Percentiles rank a stretch among this genome's conserved stretches.
These are phyloP conservation scores for Podospora bellae-mahoneyi DNA, from an alignment of 495 filamentous ascomycete genomes.

Conservation along the genomic window DNA sequence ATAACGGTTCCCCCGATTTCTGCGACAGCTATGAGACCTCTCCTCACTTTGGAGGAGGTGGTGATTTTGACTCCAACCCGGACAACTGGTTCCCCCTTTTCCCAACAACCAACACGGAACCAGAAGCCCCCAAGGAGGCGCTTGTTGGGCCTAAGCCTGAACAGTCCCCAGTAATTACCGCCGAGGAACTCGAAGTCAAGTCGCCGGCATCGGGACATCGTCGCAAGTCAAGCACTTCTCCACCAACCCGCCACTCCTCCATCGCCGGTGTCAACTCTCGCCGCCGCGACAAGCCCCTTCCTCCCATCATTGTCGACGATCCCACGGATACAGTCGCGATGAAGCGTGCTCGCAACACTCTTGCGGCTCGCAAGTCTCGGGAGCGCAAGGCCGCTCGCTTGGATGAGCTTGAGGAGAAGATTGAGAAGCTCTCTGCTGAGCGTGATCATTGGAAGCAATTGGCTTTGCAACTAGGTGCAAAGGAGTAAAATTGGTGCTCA, in stretches of 20 bases:
- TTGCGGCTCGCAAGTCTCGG: conserved; percentile 92
- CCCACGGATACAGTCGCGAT: conserved; percentile 66
- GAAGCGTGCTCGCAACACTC: conserved; percentile 93
- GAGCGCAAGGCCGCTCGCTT: conserved; percentile 72
- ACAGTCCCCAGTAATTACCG: conserved; percentile 44
- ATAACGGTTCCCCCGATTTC: conserved; percentile 68
- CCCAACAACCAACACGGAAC: conserved; percentile 44
- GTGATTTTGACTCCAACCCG: conserved; percentile 42
- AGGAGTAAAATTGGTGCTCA: conserved; percentile 31
- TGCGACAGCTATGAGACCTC: conserved; percentile 71
- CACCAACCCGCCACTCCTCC: conserved; percentile 59
- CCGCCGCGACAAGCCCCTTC: conserved; percentile 72
- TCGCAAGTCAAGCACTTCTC: conserved; percentile 46
- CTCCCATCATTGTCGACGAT: conserved; percentile 74
- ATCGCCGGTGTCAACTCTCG: conserved; percentile 67
- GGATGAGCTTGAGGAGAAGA: conserved; percentile 56
- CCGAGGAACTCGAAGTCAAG: conserved; percentile 39
- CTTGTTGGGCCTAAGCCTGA: conserved; percentile 29
- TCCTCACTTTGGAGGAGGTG: conserved; percentile 56
- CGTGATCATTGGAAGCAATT: conserved; percentile 58
- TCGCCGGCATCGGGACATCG: conserved; percentile 32
- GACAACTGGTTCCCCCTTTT: conserved; percentile 68
- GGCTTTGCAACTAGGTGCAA: conserved; percentile 43
- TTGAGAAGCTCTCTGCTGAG: conserved; percentile 48
- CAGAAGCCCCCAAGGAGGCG: conserved; percentile 3